Base-by-base conservation (phyloP, 2,329 filamentous ascomycete genomes). In the Apiospora sp. region DNA sequence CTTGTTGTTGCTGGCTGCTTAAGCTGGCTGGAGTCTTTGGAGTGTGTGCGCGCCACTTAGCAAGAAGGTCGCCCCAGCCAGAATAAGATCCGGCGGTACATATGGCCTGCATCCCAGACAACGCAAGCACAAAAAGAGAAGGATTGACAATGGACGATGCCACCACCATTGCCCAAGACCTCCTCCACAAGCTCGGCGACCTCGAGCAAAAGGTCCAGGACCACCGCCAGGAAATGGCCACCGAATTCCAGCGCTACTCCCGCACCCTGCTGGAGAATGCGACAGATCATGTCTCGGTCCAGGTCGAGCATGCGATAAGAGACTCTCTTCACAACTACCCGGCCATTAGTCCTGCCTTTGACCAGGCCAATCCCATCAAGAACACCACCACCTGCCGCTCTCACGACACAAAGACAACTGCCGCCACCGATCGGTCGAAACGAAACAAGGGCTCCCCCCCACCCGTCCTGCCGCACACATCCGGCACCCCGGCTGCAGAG, bases 171-270 rank as follows among this genome's bases (percentile, higher is more conserved):
- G 83, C 88, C 75, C 83, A 85, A 72, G 85, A 87, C 80, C 85
- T 91, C 79, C 84, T 86, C 76, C 82, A 81, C 77, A 88, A 87
- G 84, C 87, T 89, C 75, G 82, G 81, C 77, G 84, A 90, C 77
- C 87, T 91, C 70, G 88, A 92, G 78, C 82, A 84, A 79, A 88
- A 87, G 79, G 88, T 92, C 77, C 85, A 83, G 73, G 83, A 85
- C 73, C 90, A 89, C 81, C 88, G 87, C 76, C 86, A 85, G 78
- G 87, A 89, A 75, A 86, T 91, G 85, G 84, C 87, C 70, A 80
- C 84, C 75, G 87, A 91, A 76, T 92, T 91, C 78, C 83, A 86
- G 72, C 85, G 84, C 75, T 87, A 90, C 81, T 86, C 87, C 74
- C 84, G 85, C 72, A 81, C 85, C 69, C 81, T 89, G 72, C 82